Conservation (phyloP, 768 basidiomycete species). For the Mycena kentingensis region DNA sequence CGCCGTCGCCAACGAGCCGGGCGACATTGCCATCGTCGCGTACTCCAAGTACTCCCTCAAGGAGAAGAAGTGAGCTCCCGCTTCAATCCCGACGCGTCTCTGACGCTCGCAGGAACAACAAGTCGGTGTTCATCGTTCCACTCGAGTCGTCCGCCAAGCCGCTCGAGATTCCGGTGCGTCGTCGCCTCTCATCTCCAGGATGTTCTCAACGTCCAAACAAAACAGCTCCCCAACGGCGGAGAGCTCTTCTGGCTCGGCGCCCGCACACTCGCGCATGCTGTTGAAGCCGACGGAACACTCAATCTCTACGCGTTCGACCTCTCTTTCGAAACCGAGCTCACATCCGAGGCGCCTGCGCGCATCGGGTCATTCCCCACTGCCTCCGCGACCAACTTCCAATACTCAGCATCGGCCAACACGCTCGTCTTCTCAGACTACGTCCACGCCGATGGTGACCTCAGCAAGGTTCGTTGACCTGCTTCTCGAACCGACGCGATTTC, state of each 20-base stretch:
- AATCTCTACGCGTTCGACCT: conserved; percentile 65
- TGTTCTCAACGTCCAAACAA: not conserved
- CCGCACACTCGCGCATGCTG: conserved; percentile 69
- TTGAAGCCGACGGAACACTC: conserved; percentile 55
- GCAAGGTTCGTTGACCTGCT: too few species aligned
- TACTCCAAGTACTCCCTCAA: conserved; percentile 71
- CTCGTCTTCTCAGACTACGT: conserved; percentile 89
- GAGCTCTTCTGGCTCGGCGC: conserved; percentile 79
- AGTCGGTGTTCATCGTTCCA: conserved; percentile 63
- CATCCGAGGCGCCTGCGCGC: conserved; percentile 42
- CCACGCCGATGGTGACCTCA: conserved; percentile 73
- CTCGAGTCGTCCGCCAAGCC: conserved; percentile 53
- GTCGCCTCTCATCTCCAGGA: not conserved
- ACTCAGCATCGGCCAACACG: conserved; percentile 50
- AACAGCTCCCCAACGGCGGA: conserved; percentile 64
- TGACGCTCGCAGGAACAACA: conserved; percentile 57
- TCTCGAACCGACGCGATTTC: too few species aligned
- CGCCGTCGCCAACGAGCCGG: conserved; percentile 66
- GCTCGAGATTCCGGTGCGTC: conserved; percentile 54
- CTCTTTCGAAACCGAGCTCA: conserved; percentile 41
- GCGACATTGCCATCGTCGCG: conserved; percentile 68
- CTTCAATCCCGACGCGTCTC: not conserved
- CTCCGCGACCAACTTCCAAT: conserved; percentile 71
- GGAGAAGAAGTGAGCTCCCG: conserved; percentile 63
- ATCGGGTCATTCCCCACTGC: conserved; percentile 71